Evolutionary conservation across 495 filamentous ascomycete genomes (phyloP), one percentile per base, ranked within the genome.

Genomic region (Xylaria nigripes): DNA sequence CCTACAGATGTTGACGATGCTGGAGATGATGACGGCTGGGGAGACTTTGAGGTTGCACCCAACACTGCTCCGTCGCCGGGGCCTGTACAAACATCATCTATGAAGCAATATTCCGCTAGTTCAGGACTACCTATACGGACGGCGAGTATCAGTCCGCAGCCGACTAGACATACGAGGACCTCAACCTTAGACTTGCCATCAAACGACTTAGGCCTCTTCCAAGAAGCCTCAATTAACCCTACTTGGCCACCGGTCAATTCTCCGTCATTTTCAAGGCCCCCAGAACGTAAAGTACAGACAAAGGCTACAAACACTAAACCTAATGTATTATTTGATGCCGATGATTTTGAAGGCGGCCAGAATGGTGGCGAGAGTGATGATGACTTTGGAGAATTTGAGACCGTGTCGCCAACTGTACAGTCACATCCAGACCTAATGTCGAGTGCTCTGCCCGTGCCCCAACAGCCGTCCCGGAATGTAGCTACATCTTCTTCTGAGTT

Each of bases 1-100:
- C 32, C 30, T 22, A 41, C 40, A 45, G 41, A 36, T 22, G 40
- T 42, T 13, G 55, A 24, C 40, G 53, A 47, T 9, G 57, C 68
- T 23, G 69, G 74, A 18, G 65, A 66, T 0, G 73, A 86, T 30
- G 85, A 89, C 61, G 85, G 83, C 12, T 90, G 85, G 79, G 86
- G 86, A 13, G 85, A 89, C 51, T 90, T 90, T 58, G 86, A 86
- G 60, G 76, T 76, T 13, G 78, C 83, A 46, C 54, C 61, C 34
- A 58, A 27, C 16, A 50, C 40, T n/a, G 44, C 21, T 18, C 48
- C 56, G 6, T 38, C 54, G 4, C 38, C 52, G 18, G 22, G 24
- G 13, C 24, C 55, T 53, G 40, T 46, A 32, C 36, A 18, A n/a
- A n/a, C 32, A 48, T 22, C 48, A 1, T 40, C 50, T 15, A 41